Evolutionary conservation across 2,329 filamentous ascomycete species (phyloP).

Genomic region (Sporothrix phasma): DNA sequence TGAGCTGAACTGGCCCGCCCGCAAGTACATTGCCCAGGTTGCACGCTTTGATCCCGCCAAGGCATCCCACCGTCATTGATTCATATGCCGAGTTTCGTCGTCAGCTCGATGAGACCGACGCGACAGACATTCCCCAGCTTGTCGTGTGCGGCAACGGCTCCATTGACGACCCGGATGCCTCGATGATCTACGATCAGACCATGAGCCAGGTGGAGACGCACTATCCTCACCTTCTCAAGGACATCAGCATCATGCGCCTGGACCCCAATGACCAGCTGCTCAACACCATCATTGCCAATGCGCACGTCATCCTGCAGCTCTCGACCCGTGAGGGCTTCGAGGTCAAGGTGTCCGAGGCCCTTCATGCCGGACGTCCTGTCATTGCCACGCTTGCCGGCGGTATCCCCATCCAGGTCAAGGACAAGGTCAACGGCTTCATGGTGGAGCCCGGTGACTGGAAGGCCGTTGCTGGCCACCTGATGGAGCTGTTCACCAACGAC

Average conservation of each 20-base stretch:
- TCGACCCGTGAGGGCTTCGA: slow-evolving; percentile 78
- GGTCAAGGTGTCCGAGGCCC: slow-evolving; percentile 74
- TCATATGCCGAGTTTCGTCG: slow-evolving; percentile 64
- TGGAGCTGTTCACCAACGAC: slow-evolving; percentile 55
- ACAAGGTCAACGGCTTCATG: slow-evolving; percentile 62
- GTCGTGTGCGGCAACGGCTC: slow-evolving; percentile 71
- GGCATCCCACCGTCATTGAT: slow-evolving; percentile 65
- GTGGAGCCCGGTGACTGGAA: slow-evolving; percentile 62
- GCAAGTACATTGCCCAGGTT: slow-evolving; percentile 69
- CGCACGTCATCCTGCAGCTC: slow-evolving; percentile 65
- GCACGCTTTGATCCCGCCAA: slow-evolving; percentile 78
- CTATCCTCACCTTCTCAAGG: slow-evolving; percentile 51
- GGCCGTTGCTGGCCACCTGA: slow-evolving; percentile 56
- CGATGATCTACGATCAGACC: slow-evolving; percentile 60
- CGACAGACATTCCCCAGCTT: slow-evolving; percentile 55
- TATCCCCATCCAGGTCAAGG: slow-evolving; percentile 67
- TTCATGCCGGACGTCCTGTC: slow-evolving; percentile 69
- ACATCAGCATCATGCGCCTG: slow-evolving; percentile 67
- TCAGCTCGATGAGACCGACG: slow-evolving; percentile 42
- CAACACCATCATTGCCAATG: slow-evolving; percentile 63
- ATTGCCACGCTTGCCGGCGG: slow-evolving; percentile 69
- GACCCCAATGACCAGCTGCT: slow-evolving; percentile 71
- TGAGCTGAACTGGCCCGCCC: slow-evolving; percentile 47
- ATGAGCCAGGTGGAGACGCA: slow-evolving; percentile 54
- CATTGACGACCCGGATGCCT: slow-evolving; percentile 70